Evolutionary conservation across 1,139 yeast genomes (phyloP), one percentile per base, ranked within the genome.

Genomic region (Taphrina deformans): DNA sequence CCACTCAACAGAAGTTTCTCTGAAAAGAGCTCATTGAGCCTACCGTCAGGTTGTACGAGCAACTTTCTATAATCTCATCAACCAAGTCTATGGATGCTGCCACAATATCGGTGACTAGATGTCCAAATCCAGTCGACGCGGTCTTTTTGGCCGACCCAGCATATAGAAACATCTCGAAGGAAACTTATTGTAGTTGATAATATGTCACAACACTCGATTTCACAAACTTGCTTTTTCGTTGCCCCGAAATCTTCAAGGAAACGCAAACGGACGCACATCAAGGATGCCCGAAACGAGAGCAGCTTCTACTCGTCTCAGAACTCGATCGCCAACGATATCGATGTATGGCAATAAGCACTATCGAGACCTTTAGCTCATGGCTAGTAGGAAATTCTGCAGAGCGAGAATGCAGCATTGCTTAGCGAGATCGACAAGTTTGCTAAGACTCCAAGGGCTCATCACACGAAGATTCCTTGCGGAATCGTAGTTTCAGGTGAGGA

Each of bases 151-250:
- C n/a, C n/a, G n/a, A n/a, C n/a, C n/a, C n/a, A n/a, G n/a, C n/a
- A n/a, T n/a, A n/a, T 10, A 31, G 35, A 14, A 31, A 2, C 35
- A 31, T 31, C 35, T 2, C 35, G 35, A 31, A 31, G 14, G 35
- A 31, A 10, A 31, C 9, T 14, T 31, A 10, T 4, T 4, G 16
- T 4, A 3, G 18, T 9, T 14, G 5, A 9, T 2, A 24, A 9
- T 21, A 53, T 53, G 58, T 53, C 58, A 10, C 35, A 23, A 16
- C 58, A 53, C 35, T 35, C 58, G 7, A 53, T 53, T n/a, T 29
- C 58, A 35, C 46, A 53, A 24, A 38, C 58, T 1, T 53, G 58
- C 35, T 53, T 38, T 33, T 53, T 53, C 35, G 58, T 53, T 2
- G 33, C 45, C 12, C 58, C 58, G 12, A 53, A 53, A n/a, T 2